Percentiles rank a stretch among this genome's conserved stretches.
Evolutionary conservation across 768 basidiomycete genomes (phyloP).

Genomic region (Termitomyces bulborhizus): DNA sequence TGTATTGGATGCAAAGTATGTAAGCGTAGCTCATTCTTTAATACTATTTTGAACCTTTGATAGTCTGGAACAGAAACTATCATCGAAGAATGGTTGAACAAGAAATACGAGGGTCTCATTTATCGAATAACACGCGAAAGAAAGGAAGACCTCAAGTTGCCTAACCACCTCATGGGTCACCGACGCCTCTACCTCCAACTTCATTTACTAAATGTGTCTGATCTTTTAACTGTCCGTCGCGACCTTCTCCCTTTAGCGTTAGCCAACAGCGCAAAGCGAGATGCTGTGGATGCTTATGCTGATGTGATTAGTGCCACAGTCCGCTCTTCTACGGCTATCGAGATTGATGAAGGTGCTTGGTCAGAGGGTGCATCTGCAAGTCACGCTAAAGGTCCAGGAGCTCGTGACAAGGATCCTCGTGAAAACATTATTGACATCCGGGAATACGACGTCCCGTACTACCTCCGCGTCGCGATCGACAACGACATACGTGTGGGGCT

Average conservation of each 20-base stretch:
- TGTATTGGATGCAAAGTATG: constrained; percentile 85
- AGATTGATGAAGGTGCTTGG: constrained; percentile 58
- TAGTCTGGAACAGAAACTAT: constrained; percentile 81
- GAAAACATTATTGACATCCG: constrained; percentile 92
- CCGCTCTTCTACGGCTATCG: constrained; percentile 58
- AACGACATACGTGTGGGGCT: constrained; percentile 95
- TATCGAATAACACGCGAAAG: constrained; percentile 70
- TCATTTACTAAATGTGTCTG: constrained; percentile 88
- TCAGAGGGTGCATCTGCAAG: constrained; percentile 33
- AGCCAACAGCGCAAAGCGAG: constrained; percentile 86
- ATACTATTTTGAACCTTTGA: not conserved
- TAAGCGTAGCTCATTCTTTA: constrained; percentile 6
- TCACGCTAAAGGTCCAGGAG: constrained; percentile 22
- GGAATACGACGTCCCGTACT: constrained; percentile 96
- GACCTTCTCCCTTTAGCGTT: constrained; percentile 88
- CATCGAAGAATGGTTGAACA: constrained; percentile 94
- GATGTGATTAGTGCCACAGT: constrained; percentile 87
- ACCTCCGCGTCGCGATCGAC: constrained; percentile 98
- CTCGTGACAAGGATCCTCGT: constrained; percentile 72
- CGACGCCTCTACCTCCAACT: constrained; percentile 84
- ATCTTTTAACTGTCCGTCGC: constrained; percentile 80
- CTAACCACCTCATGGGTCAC: constrained; percentile 97
- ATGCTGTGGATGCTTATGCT: constrained; percentile 95
- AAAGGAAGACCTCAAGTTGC: constrained; percentile 92
- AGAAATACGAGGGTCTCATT: constrained; percentile 87